Evolutionary conservation across 73 alveolate species (phyloP), one percentile per base, ranked within the genome.

Genomic region (Tetrahymena malaccensis): DNA sequence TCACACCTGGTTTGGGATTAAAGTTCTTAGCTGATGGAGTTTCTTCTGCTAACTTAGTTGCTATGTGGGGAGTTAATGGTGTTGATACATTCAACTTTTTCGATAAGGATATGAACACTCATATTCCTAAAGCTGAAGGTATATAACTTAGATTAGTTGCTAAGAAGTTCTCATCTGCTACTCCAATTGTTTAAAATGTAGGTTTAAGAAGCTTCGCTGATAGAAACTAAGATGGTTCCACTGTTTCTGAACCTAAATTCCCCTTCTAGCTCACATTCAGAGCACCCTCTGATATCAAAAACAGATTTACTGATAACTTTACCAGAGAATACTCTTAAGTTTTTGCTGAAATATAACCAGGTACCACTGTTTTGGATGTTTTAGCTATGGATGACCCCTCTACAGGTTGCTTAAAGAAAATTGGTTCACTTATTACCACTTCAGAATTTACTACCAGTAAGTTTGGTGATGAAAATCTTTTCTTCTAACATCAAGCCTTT

Each of bases 1-100:
- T 56, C 95, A 94, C 96, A 43, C 97, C 97, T 58, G 97, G 97
- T n/a, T 94, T 95, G 58, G 97, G 96, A 15, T 94, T 95, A 43
- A 95, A 95, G 94, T 43, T 95, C 93, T 55, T 95, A 84, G 93
- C 85, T 56, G 97, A 95, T 57, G 95, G 95, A 17, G 35, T 21
- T 12, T 43, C 44, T 34, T 95, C 97, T 25, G 97, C 96, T 38
- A 57, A 93, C 94, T 22, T 94, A 84, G 97, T 95, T 70, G 94
- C 97, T 34, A 31, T 95, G 95, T 89, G 43, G 84, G 85, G 58
- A 25, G 58, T 94, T 27, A 70, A 57, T 27, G 94, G 94, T 25
- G 95, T 93, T 83, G 97, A 94, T 38, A n/a, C 94, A n/a, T 95
- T 95, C 96, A 95, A 95, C 95, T 93, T 93, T 85, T 95, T 95